Evolutionary conservation across 306 rosid species (phyloP), one percentile per base, ranked within the genome.

Genomic region (Cotoneaster glaucophyllus): DNA sequence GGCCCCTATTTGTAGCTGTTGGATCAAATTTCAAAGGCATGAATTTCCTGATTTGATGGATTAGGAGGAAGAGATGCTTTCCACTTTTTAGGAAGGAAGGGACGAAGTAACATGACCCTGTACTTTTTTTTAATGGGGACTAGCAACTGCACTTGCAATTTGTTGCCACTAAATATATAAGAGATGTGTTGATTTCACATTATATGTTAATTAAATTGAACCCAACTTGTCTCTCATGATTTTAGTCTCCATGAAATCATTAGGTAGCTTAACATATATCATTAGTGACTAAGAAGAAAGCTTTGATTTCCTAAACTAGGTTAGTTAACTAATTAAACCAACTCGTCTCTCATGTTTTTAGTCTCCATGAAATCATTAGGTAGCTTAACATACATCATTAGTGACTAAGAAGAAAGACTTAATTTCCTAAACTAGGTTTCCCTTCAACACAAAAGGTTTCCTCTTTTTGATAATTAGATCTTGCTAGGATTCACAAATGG

Each of bases 301-400:
- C 75, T 56, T 71, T 48, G 3, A 18, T 17, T 78, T 76, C 71
- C 57, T 75, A 61, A 69, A 58, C 70, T 53, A 78, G 80, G 39
- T 32, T 24, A 48, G 8, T 48, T 48, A 48, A 15, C 12, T 67
- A 45, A 3, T 69, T 18, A 69, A 69, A 50, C 22, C 68, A 77
- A 68, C 17, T 28, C 57, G 64, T 68, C 11, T 32, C 8, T 32
- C 12, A 6, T 32, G 32, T 26, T 26, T 61, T 61, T 61, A 5
- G 26, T 48, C 66, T 64, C 59, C 52, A 52, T 53, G 48, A 71
- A 37, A 71, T 78, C 48, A 78, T 52, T 71, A 63, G 58, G 31
- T 44, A 43, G 39, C 54, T 14, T 17, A 11, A 26, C 43, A 26
- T 41, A 22, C 41, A 61, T 58, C n/a, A 58, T 28, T 62, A 10